Conservation (phyloP, 768 basidiomycete genomes). For the Mycena sanguinolenta region DNA sequence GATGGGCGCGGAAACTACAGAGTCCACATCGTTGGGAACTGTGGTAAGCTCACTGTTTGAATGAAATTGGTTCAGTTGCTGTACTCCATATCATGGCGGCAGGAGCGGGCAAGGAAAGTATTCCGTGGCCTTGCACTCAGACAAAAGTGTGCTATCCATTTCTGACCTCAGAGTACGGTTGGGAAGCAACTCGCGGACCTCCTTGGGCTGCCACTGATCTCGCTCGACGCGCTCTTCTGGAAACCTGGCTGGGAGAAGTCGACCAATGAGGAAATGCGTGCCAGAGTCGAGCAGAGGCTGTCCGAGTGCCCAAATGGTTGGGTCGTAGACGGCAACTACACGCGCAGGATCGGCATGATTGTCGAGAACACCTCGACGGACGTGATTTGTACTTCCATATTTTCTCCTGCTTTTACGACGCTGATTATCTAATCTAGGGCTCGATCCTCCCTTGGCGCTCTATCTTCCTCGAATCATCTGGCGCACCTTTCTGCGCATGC, state of each 20-base stretch:
- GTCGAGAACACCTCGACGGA: constrained; percentile 60
- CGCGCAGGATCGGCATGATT: constrained; percentile 43
- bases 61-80: background rate
- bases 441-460: constrained; percentile 72
- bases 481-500: constrained; percentile 65
- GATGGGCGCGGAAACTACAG: constrained; percentile 61
- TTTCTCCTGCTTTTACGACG: constrained; percentile 30
- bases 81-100: background rate
- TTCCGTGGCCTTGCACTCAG: background rate
- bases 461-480: constrained; percentile 72
- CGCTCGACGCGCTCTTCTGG: constrained; percentile 54
- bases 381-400: constrained; percentile 57
- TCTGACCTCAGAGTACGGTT: constrained; percentile 52
- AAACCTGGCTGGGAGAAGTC: constrained; percentile 49
- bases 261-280: constrained; percentile 39
- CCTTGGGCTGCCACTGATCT: constrained; percentile 52
- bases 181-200: constrained; percentile 50
- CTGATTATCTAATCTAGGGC: constrained; percentile 58
- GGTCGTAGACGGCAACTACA: constrained; percentile 68
- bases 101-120: constrained; percentile 58
- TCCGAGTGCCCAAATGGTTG: constrained; percentile 55
- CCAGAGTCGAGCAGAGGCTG: constrained; percentile 45
- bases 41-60: constrained; percentile 51
- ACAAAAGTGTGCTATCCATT: background rate
- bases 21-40: constrained; percentile 65